Base-by-base conservation (phyloP, 805 yeast species). In the Yarrowia deformans region DNA sequence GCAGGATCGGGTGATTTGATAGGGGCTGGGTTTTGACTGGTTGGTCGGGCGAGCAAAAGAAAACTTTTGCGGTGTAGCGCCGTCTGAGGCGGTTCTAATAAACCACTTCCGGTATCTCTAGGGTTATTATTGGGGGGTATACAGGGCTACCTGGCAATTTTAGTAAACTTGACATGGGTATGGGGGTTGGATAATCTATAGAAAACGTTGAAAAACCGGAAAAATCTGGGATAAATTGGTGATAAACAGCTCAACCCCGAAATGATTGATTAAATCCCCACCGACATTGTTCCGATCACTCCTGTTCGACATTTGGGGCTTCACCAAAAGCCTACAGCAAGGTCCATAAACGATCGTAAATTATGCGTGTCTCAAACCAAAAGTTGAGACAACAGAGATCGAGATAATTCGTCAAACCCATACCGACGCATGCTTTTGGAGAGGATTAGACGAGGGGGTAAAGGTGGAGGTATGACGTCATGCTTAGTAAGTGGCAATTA, bases 321-420 rank as follows among this genome's bases (percentile, higher is more conserved):
- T 16, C 45, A 16, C 29, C 29, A 23, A 23, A 23, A 23, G 7
- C 16, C 48, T 45, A 14, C 16, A 45, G 48, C 48, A 45, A 45
- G 48, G 19, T 40, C 29, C 29, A 23, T 19, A 46, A 18, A 46
- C 52, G 12, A 29, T 48, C 52, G 52, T 48, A 48, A 46, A 29
- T 29, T 46, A 48, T 48, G 35, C 18, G 52, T 39, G 40, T 14
- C 52, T 48, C 52, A 16, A 48, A 48, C 52, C 9, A 37, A 48
- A 48, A 29, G 23, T 7, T 46, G 50, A 46, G 34, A 23, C 34
- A 23, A 9, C 13, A 39, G 6, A 10, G 48, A 45, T 45, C 48
- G 48, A 45, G 29, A 45, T 18, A 8, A 12, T 39, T 10, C 14
- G 40, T 10, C 40, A 39, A 39, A 39, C 40, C 40, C 40, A 39